A percentile compares a stretch with the other conserved stretches of the same genome.
Evolutionary conservation across 345 rosid genomes (phyloP).

Genomic region (Isatis tinctoria): DNA sequence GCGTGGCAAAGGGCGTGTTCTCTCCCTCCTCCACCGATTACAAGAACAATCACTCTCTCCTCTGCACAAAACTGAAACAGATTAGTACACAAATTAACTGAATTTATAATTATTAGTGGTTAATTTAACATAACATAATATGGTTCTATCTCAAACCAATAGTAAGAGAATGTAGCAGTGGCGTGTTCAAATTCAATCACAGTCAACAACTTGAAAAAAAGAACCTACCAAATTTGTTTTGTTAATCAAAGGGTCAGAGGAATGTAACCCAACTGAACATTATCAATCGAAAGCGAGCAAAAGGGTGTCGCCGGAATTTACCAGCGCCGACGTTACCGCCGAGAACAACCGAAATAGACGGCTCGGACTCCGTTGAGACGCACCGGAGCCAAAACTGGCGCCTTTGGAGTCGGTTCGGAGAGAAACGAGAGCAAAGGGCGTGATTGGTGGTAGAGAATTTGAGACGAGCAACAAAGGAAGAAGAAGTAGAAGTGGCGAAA

Average conservation of each 20-base stretch:
- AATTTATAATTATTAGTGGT: neutral
- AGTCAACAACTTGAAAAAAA: neutral
- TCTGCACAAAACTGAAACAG: conserved; percentile 31
- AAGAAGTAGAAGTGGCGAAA: conserved; percentile 26
- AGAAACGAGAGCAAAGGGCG: conserved; percentile 11
- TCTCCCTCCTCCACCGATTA: conserved; percentile 96
- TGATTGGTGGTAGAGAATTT: conserved; percentile 17
- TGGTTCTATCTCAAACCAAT: neutral
- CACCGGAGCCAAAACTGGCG: conserved; percentile 25
- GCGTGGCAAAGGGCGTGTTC: conserved; percentile 93
- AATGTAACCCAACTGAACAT: neutral
- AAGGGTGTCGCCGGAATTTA: conserved; percentile 5
- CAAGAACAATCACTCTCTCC: conserved; percentile 68
- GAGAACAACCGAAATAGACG: conserved; percentile 15
- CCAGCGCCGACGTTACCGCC: conserved; percentile 28
- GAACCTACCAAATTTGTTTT: neutral
- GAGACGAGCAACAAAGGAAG: conserved; percentile 26
- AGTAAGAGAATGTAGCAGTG: neutral
- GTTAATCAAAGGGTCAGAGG: neutral
- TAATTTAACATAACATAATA: neutral
- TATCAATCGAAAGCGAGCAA: neutral
- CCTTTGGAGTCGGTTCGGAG: conserved; percentile 8
- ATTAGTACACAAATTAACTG: neutral
- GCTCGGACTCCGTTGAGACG: conserved; percentile 27
- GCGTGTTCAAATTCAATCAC: neutral